phyloP scores from a whole-genome alignment of 345 rosid genomes.

The Citrus maxima region DNA sequence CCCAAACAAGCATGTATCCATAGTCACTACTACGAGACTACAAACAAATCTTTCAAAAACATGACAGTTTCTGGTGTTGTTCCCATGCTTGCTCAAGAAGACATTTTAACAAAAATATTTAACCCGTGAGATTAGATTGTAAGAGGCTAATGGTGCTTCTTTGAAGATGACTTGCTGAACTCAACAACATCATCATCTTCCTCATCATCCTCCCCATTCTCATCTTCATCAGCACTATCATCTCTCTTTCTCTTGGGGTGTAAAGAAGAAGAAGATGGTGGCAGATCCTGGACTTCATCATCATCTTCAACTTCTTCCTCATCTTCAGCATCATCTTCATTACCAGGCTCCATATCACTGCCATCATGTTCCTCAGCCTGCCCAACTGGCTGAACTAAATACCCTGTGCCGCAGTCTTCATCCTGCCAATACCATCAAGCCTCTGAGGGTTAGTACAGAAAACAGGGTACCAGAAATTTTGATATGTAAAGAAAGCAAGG shows the following conservation, averaged over 20 bases:
- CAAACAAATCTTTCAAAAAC: slow-evolving; percentile 9
- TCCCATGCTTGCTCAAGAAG: slow-evolving; percentile 11
- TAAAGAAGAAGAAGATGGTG: slow-evolving; percentile 46
- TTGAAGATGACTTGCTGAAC: slow-evolving; percentile 25
- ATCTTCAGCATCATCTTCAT: slow-evolving; percentile 46
- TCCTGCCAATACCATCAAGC: slow-evolving; percentile 39
- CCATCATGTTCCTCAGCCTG: slow-evolving; percentile 48
- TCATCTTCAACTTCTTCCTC: slow-evolving; percentile 51
- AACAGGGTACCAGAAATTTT: background rate
- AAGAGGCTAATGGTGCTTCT: slow-evolving; percentile 37
- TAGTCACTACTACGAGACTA: slow-evolving; percentile 17
- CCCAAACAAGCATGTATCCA: slow-evolving; percentile 20
- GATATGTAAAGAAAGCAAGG: background rate
- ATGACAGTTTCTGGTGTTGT: slow-evolving; percentile 11
- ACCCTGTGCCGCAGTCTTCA: slow-evolving; percentile 58
- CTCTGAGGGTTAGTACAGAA: background rate
- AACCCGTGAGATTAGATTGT: background rate
- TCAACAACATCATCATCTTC: slow-evolving; percentile 35
- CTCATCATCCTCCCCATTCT: slow-evolving; percentile 17
- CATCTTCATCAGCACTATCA: slow-evolving; percentile 26
- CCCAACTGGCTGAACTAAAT: slow-evolving; percentile 56
- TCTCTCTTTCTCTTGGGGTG: slow-evolving; percentile 55
- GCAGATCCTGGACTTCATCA: slow-evolving; percentile 32
- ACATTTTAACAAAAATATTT: slow-evolving; percentile 9
- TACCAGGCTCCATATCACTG: slow-evolving; percentile 43